phyloP scores from a whole-genome alignment of 1,284 basidiomycete genomes.

The Somion occarium region DNA sequence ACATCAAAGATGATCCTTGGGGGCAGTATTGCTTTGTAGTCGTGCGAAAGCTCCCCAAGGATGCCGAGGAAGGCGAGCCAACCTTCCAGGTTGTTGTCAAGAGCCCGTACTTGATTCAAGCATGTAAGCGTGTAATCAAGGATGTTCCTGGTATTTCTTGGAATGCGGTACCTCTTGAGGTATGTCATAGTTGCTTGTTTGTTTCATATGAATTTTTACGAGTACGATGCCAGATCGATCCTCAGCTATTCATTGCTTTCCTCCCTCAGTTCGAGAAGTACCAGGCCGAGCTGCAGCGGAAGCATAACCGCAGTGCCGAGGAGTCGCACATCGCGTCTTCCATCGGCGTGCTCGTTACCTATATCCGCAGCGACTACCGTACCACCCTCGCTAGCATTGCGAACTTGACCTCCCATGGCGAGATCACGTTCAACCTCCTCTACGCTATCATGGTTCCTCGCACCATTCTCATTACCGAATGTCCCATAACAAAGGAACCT shows the following conservation, averaged over 20 bases:
- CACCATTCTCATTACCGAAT: conserved; percentile 40
- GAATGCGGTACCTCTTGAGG: conserved; percentile 49
- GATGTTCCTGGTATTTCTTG: conserved; percentile 52
- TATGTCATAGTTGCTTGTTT: conserved; percentile 17
- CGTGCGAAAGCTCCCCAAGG: conserved; percentile 40
- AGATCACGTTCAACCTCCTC: conserved; percentile 52
- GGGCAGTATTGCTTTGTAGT: conserved; percentile 51
- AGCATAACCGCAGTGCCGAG: conserved; percentile 28
- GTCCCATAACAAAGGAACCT: conserved; percentile 44
- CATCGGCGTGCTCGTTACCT: conserved; percentile 40
- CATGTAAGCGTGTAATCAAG: conserved; percentile 48
- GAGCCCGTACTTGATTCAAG: conserved; percentile 49
- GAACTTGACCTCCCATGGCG: conserved; percentile 42
- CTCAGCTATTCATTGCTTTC: conserved; percentile 48
- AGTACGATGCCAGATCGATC: conserved; percentile 38
- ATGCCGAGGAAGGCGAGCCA: conserved; percentile 28
- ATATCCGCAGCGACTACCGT: conserved; percentile 43
- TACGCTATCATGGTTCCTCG: conserved; percentile 50
- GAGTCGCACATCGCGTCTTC: conserved; percentile 37
- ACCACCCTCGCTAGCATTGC: conserved; percentile 40
- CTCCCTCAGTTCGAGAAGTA: conserved; percentile 41
- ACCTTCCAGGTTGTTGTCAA: conserved; percentile 50
- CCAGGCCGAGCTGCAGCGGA: conserved; percentile 31
- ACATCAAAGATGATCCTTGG: conserved; percentile 44
- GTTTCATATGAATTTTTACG: not conserved